These are phyloP conservation scores for Coemansia sp. DNA, from an alignment of 192 early-diverging fungal species.

Conservation along the genomic window DNA sequence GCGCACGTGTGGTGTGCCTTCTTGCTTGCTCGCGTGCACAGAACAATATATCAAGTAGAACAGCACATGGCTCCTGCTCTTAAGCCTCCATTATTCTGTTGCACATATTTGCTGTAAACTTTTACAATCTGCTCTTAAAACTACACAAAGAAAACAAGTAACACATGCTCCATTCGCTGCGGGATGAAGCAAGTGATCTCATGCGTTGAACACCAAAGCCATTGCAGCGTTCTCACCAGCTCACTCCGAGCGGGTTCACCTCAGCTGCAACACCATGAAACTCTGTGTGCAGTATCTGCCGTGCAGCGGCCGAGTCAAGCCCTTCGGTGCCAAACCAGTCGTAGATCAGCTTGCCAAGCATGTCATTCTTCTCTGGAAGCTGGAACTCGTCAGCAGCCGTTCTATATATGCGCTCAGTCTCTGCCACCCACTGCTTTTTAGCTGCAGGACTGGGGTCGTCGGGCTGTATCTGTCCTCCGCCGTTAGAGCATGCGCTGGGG, in stretches of 20 bases:
- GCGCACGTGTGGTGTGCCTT: not conserved
- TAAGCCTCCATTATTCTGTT: too few species aligned
- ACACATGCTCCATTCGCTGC: not conserved
- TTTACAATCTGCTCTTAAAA: not conserved
- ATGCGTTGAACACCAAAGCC: not conserved
- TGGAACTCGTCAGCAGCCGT: constrained; percentile 54
- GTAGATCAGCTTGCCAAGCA: constrained; percentile 63
- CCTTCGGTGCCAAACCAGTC: constrained; percentile 78
- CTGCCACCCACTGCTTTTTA: constrained; percentile 74
- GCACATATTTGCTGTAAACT: not conserved
- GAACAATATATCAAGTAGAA: not conserved
- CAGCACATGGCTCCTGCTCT: not conserved
- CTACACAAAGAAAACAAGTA: not conserved
- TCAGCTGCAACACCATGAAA: constrained; percentile 82
- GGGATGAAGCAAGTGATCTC: not conserved
- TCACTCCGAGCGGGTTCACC: constrained; percentile 75
- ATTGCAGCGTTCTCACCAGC: constrained; percentile 61
- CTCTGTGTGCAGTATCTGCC: constrained; percentile 72
- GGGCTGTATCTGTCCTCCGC: constrained; percentile 90
- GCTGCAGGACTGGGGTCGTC: constrained; percentile 47
- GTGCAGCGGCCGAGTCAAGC: constrained; percentile 61
- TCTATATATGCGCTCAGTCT: constrained; percentile 69
- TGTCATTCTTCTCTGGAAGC: constrained; percentile 68
- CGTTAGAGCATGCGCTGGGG: constrained; percentile 95
- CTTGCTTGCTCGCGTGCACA: not conserved